Conservation (phyloP, 106 monocot species). For the Dioscorea alata region DNA sequence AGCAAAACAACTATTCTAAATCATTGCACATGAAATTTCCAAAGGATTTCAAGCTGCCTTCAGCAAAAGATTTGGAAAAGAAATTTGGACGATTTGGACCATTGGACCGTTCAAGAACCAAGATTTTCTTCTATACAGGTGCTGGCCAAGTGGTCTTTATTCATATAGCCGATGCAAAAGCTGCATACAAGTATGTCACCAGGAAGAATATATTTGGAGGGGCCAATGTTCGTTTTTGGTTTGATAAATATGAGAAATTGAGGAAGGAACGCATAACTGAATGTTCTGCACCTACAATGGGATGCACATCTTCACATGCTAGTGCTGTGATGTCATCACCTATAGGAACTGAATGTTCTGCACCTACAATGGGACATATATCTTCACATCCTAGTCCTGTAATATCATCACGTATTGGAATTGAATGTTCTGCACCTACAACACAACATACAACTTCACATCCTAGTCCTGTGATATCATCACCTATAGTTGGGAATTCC, state of each 20-base stretch:
- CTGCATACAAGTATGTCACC: slow-evolving; percentile 27
- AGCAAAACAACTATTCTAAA: background rate
- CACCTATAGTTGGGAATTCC: too few relatives aligned
- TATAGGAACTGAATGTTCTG: background rate
- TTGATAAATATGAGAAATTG: slow-evolving; percentile 22
- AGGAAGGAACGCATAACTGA: background rate
- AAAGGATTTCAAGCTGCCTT: slow-evolving; percentile 30
- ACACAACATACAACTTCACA: background rate
- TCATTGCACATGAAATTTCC: slow-evolving; percentile 59
- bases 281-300: background rate
- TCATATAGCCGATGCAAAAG: slow-evolving; percentile 15
- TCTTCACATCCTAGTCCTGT: too few relatives aligned
- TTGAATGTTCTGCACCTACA: background rate
- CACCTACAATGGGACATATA: background rate
- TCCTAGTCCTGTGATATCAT: too few relatives aligned
- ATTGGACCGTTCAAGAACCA: slow-evolving; percentile 37
- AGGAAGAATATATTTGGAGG: slow-evolving; percentile 30
- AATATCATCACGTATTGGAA: too few relatives aligned
- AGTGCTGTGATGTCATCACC: slow-evolving; percentile 12
- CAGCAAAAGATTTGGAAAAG: slow-evolving; percentile 33
- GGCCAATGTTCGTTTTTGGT: slow-evolving; percentile 42
- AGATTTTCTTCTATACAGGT: slow-evolving; percentile 44
- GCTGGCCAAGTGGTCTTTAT: slow-evolving; percentile 39
- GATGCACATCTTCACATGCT: slow-evolving; percentile 3
- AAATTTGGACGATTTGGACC: slow-evolving; percentile 40